These are phyloP conservation scores for Brassica juncea DNA, from an alignment of 345 rosid species.

Conservation along the genomic window DNA sequence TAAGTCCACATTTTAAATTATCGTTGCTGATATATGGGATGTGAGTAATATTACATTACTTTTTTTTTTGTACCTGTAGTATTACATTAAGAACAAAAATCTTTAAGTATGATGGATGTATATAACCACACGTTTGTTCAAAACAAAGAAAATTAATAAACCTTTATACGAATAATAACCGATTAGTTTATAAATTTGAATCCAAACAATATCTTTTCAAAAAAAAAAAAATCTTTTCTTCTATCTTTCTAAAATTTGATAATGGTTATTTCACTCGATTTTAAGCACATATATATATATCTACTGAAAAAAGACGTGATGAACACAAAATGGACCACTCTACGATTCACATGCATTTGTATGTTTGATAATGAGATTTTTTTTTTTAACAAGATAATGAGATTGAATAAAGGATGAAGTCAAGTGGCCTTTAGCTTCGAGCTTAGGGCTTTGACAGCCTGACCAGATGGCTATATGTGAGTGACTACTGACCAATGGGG, in stretches of 20 bases:
- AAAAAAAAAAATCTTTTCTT: background rate
- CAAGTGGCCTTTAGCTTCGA: constrained; percentile 32
- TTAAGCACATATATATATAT: background rate
- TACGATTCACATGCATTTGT: constrained; percentile 23
- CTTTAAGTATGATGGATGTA: background rate
- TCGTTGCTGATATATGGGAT: background rate
- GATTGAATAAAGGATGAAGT: constrained; percentile 5
- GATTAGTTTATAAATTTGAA: background rate
- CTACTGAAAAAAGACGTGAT: background rate
- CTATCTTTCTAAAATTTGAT: background rate
- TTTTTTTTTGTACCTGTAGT: no score
- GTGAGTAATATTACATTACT: background rate
- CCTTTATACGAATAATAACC: background rate
- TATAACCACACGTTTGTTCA: background rate
- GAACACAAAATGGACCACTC: constrained; percentile 28
- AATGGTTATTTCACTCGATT: background rate
- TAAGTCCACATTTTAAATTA: background rate
- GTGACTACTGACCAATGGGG: constrained; percentile 20
- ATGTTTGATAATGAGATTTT: constrained; percentile 15
- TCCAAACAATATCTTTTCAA: background rate
- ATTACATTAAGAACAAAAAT: no score
- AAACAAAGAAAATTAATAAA: background rate
- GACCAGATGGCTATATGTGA: constrained; percentile 32
- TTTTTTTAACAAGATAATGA: background rate
- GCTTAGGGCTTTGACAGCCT: constrained; percentile 29